Base-by-base conservation (phyloP, 2,329 filamentous ascomycete genomes). In the Fusarium aywerte region DNA sequence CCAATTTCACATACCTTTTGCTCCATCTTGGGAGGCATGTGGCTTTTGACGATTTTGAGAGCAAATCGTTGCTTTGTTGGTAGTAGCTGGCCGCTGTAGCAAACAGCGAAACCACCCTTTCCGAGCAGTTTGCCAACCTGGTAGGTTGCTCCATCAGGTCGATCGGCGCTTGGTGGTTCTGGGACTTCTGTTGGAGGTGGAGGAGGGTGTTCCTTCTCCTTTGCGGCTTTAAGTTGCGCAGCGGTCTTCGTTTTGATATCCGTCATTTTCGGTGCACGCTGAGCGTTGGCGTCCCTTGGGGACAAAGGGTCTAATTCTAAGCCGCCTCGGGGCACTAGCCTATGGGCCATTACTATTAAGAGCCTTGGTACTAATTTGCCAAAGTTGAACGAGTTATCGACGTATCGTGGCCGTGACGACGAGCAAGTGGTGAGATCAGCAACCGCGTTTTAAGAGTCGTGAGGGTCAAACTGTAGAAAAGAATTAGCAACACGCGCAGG, bases 61-160 rank as follows among this genome's bases (percentile, higher is more conserved):
- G 92, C 92, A 75, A 89, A 90, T 68, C 85, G 85, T 74, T 90
- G 88, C 73, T 86, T 90, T 7, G 87, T 87, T 12, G 89, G 87
- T 51, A 87, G 82, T 54, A 91, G 80, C 70, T 90, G 87, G 45
- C 89, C 91, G 70, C 89, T 87, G 75, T 94, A 91, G 80, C 91
- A 94, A 64, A 94, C 90, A 68, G 92, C 92, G 75, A 95, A 95
- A 11, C 92, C 92, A 44, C 92, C 92, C 79, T 92, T 94, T 25
- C 92, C 92, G 58, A 95, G 83, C 75, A 92, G 83, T 72, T 88
- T 88, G 58, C 91, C 90, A 31, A 92, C 88, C 71, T 90, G 87
- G 81, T 94, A 95, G 47, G 89, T 84, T 54, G 90, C 87, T 53
- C 91, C 91, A 80, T 89, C 83, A 56, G 84, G 86, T 53, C 90